These are phyloP conservation scores for Mycena amicta DNA, from an alignment of 768 basidiomycete genomes.

Conservation along the genomic window DNA sequence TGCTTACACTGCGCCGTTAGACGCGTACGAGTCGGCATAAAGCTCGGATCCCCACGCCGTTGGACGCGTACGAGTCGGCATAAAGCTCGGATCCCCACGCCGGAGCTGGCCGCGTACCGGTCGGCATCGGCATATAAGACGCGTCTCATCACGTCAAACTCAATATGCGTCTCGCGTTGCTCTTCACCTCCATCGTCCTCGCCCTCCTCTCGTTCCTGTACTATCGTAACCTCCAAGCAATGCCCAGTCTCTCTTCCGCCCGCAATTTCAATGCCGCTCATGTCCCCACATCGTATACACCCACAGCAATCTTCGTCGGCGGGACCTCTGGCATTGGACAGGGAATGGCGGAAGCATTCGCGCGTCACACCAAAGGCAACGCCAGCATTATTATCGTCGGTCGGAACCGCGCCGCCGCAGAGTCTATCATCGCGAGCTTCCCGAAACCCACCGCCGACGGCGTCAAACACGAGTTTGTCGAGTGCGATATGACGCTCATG, in stretches of 20 bases:
- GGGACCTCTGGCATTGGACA: slow-evolving; percentile 54
- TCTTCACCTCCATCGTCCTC: slow-evolving; percentile 10
- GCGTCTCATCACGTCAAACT: background rate
- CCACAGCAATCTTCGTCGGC: slow-evolving; percentile 44
- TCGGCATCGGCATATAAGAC: background rate
- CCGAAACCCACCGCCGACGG: slow-evolving; percentile 33
- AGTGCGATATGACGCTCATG: slow-evolving; percentile 56
- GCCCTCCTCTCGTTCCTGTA: slow-evolving; percentile 3
- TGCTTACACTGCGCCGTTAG: too few relatives aligned
- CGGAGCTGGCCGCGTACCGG: background rate
- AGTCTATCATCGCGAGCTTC: slow-evolving; percentile 45
- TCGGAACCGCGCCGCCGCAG: slow-evolving; percentile 50
- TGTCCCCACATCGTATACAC: slow-evolving; percentile 23
- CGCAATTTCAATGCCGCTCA: slow-evolving; percentile 36
- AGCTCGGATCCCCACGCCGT: too few relatives aligned
- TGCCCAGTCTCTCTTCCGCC: slow-evolving; percentile 34
- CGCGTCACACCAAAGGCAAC: slow-evolving; percentile 49
- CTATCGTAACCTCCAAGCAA: slow-evolving; percentile 9
- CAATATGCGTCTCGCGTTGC: background rate
- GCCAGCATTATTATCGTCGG: slow-evolving; percentile 57
- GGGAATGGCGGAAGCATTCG: slow-evolving; percentile 48
- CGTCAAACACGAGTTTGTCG: slow-evolving; percentile 47
- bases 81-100: too few relatives aligned
- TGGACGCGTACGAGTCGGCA: too few relatives aligned
- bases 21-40: too few relatives aligned